These are phyloP conservation scores for Extremus antarcticus DNA, from an alignment of 495 filamentous ascomycete species.

Conservation along the genomic window DNA sequence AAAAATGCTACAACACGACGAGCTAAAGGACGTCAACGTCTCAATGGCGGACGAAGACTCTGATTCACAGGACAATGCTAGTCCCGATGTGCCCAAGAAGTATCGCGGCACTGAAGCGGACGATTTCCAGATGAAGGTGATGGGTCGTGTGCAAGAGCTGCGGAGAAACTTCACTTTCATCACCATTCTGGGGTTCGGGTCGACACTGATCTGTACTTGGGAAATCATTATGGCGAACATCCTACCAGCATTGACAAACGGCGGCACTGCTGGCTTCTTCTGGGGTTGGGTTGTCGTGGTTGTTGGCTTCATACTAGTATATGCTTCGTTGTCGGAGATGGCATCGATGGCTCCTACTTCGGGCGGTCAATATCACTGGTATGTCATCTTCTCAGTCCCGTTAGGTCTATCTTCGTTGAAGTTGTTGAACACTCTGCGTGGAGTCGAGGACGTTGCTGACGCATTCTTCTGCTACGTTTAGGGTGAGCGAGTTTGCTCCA, in stretches of 20 bases:
- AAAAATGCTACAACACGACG: too few species aligned
- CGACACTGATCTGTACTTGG: conserved; percentile 28
- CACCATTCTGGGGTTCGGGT: conserved; percentile 30
- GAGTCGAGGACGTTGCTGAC: conserved; percentile 1
- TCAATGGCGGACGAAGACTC: neutral
- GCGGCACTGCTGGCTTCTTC: conserved; percentile 27
- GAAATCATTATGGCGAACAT: conserved; percentile 12
- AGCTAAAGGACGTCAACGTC: neutral
- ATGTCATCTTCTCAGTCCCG: conserved; percentile 28
- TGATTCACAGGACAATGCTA: neutral
- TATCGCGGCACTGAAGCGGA: neutral
- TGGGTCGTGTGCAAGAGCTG: neutral
- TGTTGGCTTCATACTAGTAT: conserved; percentile 28
- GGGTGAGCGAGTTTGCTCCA: conserved; percentile 4
- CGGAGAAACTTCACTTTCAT: conserved; percentile 33
- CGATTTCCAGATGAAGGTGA: neutral
- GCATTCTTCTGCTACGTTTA: neutral
- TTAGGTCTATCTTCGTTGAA: conserved; percentile 26
- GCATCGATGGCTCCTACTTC: conserved; percentile 17
- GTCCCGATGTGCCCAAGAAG: neutral
- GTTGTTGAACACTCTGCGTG: conserved; percentile 3
- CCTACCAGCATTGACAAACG: conserved; percentile 18
- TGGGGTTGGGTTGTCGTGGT: conserved; percentile 30
- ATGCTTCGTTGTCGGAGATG: conserved; percentile 29
- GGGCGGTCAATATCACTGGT: conserved; percentile 4